Conservation (phyloP, 345 rosid species). For the Eutrema yunnanense region DNA sequence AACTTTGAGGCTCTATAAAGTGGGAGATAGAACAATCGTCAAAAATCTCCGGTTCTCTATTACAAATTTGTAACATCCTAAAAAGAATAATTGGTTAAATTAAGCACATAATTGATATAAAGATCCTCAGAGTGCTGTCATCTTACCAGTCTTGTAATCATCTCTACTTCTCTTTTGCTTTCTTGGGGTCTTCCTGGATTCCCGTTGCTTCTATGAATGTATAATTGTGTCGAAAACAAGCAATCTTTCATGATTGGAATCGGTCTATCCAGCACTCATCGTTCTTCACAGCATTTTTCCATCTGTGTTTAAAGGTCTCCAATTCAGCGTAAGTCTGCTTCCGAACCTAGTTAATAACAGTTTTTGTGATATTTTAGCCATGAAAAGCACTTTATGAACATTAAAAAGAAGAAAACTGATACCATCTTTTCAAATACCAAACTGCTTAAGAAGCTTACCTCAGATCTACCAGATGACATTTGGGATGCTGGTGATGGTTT, state of each 20-base stretch:
- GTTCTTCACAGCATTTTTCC: slow-evolving; percentile 55
- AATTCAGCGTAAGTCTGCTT: slow-evolving; percentile 40
- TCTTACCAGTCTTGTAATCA: not conserved
- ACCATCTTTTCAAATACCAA: not conserved
- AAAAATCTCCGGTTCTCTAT: not conserved
- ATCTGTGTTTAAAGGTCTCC: slow-evolving; percentile 56
- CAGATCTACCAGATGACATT: slow-evolving; percentile 38
- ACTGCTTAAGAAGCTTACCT: slow-evolving; percentile 33
- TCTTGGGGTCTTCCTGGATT: not conserved
- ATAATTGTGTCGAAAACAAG: not conserved
- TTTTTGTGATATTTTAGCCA: not conserved
- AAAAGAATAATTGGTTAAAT: not conserved
- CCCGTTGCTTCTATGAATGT: not conserved
- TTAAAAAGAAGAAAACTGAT: not conserved
- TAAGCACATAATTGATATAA: not conserved
- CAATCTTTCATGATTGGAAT: slow-evolving; percentile 2
- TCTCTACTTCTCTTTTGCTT: not conserved
- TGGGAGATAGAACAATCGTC: slow-evolving; percentile 1
- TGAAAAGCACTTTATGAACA: not conserved
- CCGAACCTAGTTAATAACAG: slow-evolving; percentile 35
- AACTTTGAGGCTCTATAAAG: slow-evolving; percentile 1
- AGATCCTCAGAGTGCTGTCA: not conserved
- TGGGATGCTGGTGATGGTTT: slow-evolving; percentile 16
- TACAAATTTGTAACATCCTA: slow-evolving; percentile 12
- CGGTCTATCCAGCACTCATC: slow-evolving; percentile 64